Conservation (phyloP, 2,329 filamentous ascomycete species). For the Volutella citrinella region DNA sequence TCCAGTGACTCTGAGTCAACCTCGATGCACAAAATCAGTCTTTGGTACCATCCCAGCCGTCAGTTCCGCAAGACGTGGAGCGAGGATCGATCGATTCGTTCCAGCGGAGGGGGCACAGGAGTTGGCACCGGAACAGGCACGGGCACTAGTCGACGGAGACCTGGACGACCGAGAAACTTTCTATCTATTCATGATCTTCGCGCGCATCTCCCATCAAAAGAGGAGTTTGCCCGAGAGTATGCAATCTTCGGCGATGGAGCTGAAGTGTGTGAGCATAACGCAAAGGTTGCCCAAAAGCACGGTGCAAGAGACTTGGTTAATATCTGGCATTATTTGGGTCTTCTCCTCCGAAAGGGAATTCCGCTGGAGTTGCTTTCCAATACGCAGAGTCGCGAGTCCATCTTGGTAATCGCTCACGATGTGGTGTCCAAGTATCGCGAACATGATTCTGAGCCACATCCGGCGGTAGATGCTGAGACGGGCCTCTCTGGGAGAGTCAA, state of each 20-base stretch:
- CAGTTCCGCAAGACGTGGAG: conserved; percentile 55
- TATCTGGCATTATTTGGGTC: conserved; percentile 77
- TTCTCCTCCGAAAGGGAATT: conserved; percentile 75
- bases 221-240: conserved; percentile 74
- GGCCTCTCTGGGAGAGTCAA: conserved; percentile 58
- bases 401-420: conserved; percentile 67
- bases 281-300: conserved; percentile 68
- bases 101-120: conserved; percentile 57
- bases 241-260: conserved; percentile 77
- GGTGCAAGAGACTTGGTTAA: conserved; percentile 71
- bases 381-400: conserved; percentile 53
- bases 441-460: conserved; percentile 10
- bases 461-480: conserved; percentile 13
- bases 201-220: conserved; percentile 73
- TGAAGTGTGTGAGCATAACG: conserved; percentile 83
- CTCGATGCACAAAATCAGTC: conserved; percentile 55
- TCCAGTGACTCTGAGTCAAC: conserved; percentile 62
- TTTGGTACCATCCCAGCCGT: conserved; percentile 54
- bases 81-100: conserved; percentile 55
- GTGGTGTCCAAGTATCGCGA: conserved; percentile 41
- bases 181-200: conserved; percentile 71
- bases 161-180: conserved; percentile 59
- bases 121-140: conserved; percentile 48
- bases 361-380: conserved; percentile 63
- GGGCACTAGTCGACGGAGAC: conserved; percentile 47